These are phyloP conservation scores for Metschnikowia arizonensis DNA, from an alignment of 805 yeast genomes.

Conservation along the genomic window DNA sequence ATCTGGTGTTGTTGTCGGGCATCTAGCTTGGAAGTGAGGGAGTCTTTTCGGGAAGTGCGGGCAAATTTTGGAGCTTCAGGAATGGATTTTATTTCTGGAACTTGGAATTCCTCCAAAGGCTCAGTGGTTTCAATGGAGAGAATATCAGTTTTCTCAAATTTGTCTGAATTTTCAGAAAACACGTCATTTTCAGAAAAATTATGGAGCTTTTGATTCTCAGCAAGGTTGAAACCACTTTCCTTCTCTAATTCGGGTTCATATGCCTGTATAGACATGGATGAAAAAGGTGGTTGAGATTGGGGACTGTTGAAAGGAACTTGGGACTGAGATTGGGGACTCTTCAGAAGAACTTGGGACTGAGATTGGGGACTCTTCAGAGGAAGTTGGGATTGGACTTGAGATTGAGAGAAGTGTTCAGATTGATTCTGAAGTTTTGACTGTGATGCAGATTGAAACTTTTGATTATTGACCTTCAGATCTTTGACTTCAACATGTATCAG, in stretches of 20 bases:
- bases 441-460: too few relatives aligned
- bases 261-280: slow-evolving; percentile 1
- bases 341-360: too few relatives aligned
- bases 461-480: too few relatives aligned
- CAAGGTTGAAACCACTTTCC: background rate
- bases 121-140: slow-evolving; percentile 10
- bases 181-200: background rate
- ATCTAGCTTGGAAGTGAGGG: slow-evolving; percentile 19
- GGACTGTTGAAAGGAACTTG: too few relatives aligned
- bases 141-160: background rate
- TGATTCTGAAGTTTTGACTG: background rate
- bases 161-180: background rate
- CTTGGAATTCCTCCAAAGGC: slow-evolving; percentile 11
- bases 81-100: background rate
- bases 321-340: too few relatives aligned
- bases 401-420: too few relatives aligned
- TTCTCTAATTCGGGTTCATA: slow-evolving; percentile 1
- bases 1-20: slow-evolving; percentile 38
- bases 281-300: too few relatives aligned
- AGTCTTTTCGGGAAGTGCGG: slow-evolving; percentile 12
- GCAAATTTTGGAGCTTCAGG: background rate
- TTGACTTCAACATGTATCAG: too few relatives aligned
- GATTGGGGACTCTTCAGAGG: too few relatives aligned
- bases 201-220: too few relatives aligned
- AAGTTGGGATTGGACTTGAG: too few relatives aligned